phyloP scores from a whole-genome alignment of 805 yeast genomes.

The Debaryomyces tyrocola region DNA sequence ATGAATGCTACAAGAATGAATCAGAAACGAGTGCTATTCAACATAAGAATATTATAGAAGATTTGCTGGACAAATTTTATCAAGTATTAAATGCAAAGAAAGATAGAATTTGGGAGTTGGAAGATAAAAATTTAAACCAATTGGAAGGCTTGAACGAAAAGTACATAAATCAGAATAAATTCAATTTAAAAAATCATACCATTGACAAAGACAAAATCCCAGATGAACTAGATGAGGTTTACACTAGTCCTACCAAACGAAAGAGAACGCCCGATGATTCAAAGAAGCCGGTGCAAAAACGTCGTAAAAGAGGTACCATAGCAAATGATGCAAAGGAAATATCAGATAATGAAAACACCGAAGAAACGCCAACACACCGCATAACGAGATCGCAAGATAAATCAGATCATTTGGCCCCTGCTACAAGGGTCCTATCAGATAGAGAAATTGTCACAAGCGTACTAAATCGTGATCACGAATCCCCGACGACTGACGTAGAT shows the following conservation, averaged over 20 bases:
- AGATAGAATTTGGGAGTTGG: conserved; percentile 27
- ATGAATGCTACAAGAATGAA: conserved; percentile 7
- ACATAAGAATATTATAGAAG: conserved; percentile 18
- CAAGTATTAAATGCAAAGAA: conserved; percentile 30
- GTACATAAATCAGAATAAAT: conserved; percentile 12
- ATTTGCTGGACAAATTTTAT: conserved; percentile 26
- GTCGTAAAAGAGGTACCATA: too few relatives aligned
- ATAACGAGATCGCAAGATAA: too few relatives aligned
- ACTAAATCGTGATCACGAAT: background rate
- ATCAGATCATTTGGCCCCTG: background rate
- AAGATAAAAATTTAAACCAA: conserved; percentile 1
- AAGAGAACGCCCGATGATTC: background rate
- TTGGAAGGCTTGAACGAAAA: conserved; percentile 17
- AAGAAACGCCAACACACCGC: too few relatives aligned
- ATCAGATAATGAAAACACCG: too few relatives aligned
- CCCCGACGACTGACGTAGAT: background rate
- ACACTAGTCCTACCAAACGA: conserved; percentile 14
- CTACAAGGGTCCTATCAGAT: background rate
- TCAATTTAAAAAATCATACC: conserved; percentile 12
- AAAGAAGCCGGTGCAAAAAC: too few relatives aligned
- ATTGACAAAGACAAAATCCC: conserved; percentile 19
- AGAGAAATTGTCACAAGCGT: background rate
- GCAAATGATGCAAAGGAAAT: too few relatives aligned
- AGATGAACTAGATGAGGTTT: conserved; percentile 16
- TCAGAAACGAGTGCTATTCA: conserved; percentile 13